Evolutionary conservation across 2,329 filamentous ascomycete genomes (phyloP), one percentile per base, ranked within the genome.

Genomic region (Sclerotinia subarctica): DNA sequence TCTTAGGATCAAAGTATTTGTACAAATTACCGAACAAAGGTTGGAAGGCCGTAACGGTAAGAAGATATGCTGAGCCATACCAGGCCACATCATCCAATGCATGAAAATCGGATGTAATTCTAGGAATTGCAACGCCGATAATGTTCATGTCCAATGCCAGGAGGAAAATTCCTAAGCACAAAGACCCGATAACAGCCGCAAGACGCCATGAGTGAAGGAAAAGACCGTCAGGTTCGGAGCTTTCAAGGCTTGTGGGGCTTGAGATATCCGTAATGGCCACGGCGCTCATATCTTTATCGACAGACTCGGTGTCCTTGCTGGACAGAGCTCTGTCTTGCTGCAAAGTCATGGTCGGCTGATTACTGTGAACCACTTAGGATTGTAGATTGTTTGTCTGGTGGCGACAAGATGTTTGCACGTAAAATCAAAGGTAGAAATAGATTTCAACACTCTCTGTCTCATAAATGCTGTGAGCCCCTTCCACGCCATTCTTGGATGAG

Each of bases 1-100:
- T 24, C 35, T 64, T 64, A 29, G 60, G 60, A 42, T 63, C 60
- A 44, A 75, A 76, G 51, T 72, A 69, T 57, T 72, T 74, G 42
- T 72, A 75, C 5, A 69, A 24, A 49, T 67, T 71, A 17, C 68
- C 68, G 38, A 67, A 70, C 21, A 44, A 29, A 13, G 70, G 66
- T 8, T 70, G 68, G 32, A 68, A 69, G 17, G 68, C 56, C 3
- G 78, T 81, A 53, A 81, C 73, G 5, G 80, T 80, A 74, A 83
- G 78, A 70, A 77, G 69, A 67, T 75, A 78, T 2, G 74, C 74
- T 15, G 51, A 49, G 15, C 66, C 64, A 44, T 60, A 69, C 63
- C 63, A 88, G 42, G 82, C 81, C n/a, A 86, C 81, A 69, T 86
- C 83, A 11, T 78, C 74, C 2, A 85, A 75, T n/a, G 19, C 75